Percentiles rank a stretch among this genome's conserved stretches.
phyloP scores from a whole-genome alignment of 2,329 filamentous ascomycete species.

The Sclerotiophoma versabilis region DNA sequence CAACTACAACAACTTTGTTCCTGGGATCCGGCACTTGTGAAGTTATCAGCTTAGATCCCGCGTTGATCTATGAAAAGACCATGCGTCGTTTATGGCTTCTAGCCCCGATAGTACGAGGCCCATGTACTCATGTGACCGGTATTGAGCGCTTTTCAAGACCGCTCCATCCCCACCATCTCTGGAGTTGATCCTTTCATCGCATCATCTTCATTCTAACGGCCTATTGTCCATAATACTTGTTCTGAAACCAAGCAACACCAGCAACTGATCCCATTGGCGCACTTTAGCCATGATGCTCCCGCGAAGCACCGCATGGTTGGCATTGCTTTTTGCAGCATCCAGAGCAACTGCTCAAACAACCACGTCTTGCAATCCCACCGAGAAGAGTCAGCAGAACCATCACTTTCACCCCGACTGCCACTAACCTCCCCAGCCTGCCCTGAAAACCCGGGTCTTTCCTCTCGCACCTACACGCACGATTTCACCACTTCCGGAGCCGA shows the following conservation, averaged over 20 bases:
- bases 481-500: slow-evolving; percentile 40
- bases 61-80: not conserved
- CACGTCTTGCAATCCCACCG: slow-evolving; percentile 50
- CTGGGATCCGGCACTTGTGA: not conserved
- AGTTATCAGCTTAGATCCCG: not conserved
- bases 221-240: too few species aligned
- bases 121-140: not conserved
- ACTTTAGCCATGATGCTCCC: not conserved
- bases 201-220: not conserved
- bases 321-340: slow-evolving; percentile 7
- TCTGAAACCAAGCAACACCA: not conserved
- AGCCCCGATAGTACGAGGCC: not conserved
- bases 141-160: not conserved
- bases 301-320: slow-evolving; percentile 1
- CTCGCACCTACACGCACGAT: slow-evolving; percentile 50
- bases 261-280: not conserved
- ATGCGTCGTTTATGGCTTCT: not conserved
- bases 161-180: not conserved
- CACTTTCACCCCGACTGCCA: not conserved
- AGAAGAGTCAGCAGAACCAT: slow-evolving; percentile 29
- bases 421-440: slow-evolving; percentile 42
- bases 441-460: slow-evolving; percentile 46
- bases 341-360: slow-evolving; percentile 48
- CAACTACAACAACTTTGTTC: not conserved
- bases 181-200: not conserved